These are phyloP conservation scores for Phlyctochytrium bullatum DNA, from an alignment of 192 early-diverging fungal genomes.

Conservation along the genomic window DNA sequence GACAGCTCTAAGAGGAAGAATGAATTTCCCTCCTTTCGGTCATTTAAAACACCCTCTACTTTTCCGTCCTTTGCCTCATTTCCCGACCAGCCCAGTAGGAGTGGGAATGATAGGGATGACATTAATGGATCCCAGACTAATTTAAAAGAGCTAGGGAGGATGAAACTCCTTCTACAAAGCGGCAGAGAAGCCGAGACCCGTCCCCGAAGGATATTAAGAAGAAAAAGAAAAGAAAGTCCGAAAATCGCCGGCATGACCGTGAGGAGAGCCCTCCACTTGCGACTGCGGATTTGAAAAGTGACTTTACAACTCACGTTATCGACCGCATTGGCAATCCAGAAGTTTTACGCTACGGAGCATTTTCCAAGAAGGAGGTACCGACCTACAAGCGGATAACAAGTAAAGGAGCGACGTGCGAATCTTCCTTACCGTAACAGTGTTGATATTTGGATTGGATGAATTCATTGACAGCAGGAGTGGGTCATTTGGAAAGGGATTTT, in stretches of 20 bases:
- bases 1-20: too few species aligned
- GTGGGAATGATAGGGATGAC: background rate
- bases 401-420: too few species aligned
- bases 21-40: too few species aligned
- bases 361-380: background rate
- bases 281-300: too few species aligned
- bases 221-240: too few species aligned
- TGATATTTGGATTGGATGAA: background rate
- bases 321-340: background rate
- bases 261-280: too few species aligned
- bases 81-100: too few species aligned
- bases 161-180: background rate
- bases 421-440: too few species aligned
- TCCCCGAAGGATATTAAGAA: too few species aligned
- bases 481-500: background rate
- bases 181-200: background rate
- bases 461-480: background rate
- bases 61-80: slow-evolving; percentile 6
- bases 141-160: background rate
- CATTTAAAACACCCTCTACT: background rate
- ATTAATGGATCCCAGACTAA: background rate
- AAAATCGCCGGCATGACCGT: too few species aligned
- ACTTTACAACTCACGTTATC: too few species aligned
- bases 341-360: background rate
- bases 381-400: background rate